Evolutionary conservation across 352 stramenopile genomes (phyloP).

Genomic region (Globisporangium takayamanum): DNA sequence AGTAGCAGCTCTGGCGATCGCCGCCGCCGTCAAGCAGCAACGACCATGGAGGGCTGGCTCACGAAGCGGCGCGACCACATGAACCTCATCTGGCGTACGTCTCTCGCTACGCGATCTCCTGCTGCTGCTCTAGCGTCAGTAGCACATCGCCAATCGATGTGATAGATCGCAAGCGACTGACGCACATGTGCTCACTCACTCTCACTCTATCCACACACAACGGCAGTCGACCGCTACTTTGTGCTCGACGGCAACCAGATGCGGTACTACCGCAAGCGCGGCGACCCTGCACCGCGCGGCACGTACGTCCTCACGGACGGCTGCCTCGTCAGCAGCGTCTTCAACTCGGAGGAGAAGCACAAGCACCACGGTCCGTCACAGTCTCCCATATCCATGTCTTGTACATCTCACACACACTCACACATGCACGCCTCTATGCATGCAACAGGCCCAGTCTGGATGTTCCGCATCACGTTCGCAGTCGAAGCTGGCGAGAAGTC

Average conservation of each 20-base stretch:
- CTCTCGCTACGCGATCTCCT: not conserved
- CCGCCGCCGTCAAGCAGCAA: too few relatives aligned
- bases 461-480: slow-evolving; percentile 87
- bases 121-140: not conserved
- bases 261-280: slow-evolving; percentile 83
- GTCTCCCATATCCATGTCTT: not conserved
- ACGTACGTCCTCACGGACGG: slow-evolving; percentile 83
- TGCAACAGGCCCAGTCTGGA: slow-evolving; percentile 57
- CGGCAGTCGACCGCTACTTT: slow-evolving; percentile 82
- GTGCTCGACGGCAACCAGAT: slow-evolving; percentile 82
- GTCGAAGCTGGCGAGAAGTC: slow-evolving; percentile 72
- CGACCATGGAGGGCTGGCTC: slow-evolving; percentile 81
- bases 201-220: not conserved
- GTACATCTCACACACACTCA: not conserved
- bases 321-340: slow-evolving; percentile 71
- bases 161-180: not conserved
- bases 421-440: not conserved
- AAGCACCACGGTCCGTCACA: slow-evolving; percentile 54
- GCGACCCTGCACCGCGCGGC: slow-evolving; percentile 68
- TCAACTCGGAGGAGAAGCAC: slow-evolving; percentile 87
- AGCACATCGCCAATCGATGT: not conserved
- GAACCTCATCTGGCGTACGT: slow-evolving; percentile 88
- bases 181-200: not conserved
- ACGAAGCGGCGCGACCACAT: slow-evolving; percentile 87
- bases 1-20: not conserved